Evolutionary conservation across 2,329 filamentous ascomycete species (phyloP), one percentile per base, ranked within the genome.

Genomic region (Proliferodiscus dingleyae): DNA sequence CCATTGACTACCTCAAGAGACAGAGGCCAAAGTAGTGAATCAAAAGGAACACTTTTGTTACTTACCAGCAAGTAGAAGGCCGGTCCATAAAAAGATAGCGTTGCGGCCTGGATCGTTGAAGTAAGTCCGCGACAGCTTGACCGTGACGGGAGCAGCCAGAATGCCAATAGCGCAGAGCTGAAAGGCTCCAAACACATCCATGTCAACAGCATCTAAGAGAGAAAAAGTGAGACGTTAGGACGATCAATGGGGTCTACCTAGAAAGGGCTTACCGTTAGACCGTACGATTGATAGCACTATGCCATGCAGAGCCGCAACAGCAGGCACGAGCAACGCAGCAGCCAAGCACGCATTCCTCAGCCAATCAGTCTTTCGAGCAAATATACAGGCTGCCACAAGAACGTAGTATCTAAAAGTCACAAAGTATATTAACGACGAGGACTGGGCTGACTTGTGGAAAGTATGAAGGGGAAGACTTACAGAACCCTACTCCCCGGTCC

Each of bases 151-250:
- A 3, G 78, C 81, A 1, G 79, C 77, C 3, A 86, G 55, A 13
- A 85, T 80, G 10, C 79, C 81, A 29, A 86, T 80, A 0, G 81
- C 72, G 47, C 81, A 85, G 0, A 85, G 61, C 52, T 86, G 82
- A 50, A 85, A 83, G 7, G 80, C 80, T 1, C 82, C 82, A 46
- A 76, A 86, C 3, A 85, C 68, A 53, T 86, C 82, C 74, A 86
- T 77, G 55, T 85, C 81, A 11, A 84, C 73, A 11, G 77, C 81
- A 41, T 67, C 80, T 83, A 46, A n/a, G n/a, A n/a, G n/a, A n/a
- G n/a, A n/a, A n/a, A n/a, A n/a, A n/a, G n/a, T n/a, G n/a, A n/a
- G n/a, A n/a, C n/a, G n/a, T n/a, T n/a, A n/a, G n/a, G n/a, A n/a
- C n/a, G n/a, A n/a, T n/a, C n/a, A n/a, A n/a, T n/a, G n/a, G n/a